phyloP scores from a whole-genome alignment of 257 asterid species.

The Nicotiana attenuata region DNA sequence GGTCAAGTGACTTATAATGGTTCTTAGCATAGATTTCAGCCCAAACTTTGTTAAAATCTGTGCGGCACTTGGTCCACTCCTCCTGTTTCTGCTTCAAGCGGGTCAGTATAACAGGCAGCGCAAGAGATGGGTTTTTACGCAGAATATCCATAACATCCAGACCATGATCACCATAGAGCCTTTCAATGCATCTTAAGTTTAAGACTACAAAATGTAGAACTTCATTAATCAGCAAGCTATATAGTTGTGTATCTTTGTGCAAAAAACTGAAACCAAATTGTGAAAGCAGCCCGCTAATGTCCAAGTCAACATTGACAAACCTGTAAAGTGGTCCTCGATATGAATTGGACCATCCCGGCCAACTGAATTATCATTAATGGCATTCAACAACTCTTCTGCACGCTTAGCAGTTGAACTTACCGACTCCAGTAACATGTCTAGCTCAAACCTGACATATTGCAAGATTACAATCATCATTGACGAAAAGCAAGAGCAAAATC shows the following conservation, averaged over 20 bases:
- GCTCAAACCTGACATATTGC: constrained; percentile 68
- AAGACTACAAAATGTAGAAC: constrained; percentile 47
- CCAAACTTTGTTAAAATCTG: constrained; percentile 95
- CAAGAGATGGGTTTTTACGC: constrained; percentile 73
- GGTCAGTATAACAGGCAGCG: constrained; percentile 77
- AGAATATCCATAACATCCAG: constrained; percentile 89
- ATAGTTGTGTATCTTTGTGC: background rate
- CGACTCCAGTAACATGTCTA: constrained; percentile 93
- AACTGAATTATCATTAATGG: constrained; percentile 50
- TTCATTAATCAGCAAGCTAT: constrained; percentile 8
- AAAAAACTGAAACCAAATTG: background rate
- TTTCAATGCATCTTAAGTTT: constrained; percentile 91
- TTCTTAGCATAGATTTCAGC: constrained; percentile 91
- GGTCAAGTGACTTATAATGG: constrained; percentile 95
- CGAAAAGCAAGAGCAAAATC: background rate
- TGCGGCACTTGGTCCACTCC: constrained; percentile 90
- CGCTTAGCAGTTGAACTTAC: constrained; percentile 77
- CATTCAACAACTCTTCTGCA: constrained; percentile 71
- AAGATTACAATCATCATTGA: constrained; percentile 11
- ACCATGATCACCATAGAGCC: constrained; percentile 98
- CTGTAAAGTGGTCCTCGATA: constrained; percentile 87
- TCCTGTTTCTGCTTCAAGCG: constrained; percentile 98
- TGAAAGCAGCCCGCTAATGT: background rate
- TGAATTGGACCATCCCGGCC: constrained; percentile 55
- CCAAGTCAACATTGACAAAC: constrained; percentile 31